These are phyloP conservation scores for Jasminum sambac DNA, from an alignment of 257 asterid genomes.

Conservation along the genomic window DNA sequence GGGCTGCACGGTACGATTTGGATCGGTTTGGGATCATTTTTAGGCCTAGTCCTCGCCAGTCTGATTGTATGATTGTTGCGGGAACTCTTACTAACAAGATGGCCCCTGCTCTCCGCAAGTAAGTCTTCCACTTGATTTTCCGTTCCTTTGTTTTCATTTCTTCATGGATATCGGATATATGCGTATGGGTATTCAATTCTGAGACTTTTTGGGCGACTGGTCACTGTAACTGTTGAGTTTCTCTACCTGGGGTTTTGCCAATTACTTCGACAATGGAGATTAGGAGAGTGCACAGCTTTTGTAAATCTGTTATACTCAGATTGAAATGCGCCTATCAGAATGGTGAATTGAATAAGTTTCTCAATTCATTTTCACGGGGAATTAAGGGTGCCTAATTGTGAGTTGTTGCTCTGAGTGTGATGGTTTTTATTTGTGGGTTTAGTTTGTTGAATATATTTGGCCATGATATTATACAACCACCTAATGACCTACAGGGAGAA, in stretches of 20 bases:
- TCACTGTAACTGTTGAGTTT: conserved; percentile 6
- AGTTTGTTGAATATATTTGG: not conserved
- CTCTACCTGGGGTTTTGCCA: conserved; percentile 11
- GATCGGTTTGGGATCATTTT: conserved; percentile 95
- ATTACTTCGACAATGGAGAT: not conserved
- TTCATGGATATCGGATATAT: not conserved
- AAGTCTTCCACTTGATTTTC: conserved; percentile 9
- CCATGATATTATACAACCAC: not conserved
- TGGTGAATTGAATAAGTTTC: not conserved
- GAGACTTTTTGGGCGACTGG: conserved; percentile 7
- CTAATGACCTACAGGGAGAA: not conserved
- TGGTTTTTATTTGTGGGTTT: not conserved
- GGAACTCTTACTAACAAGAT: conserved; percentile 91
- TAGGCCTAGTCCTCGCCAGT: conserved; percentile 96
- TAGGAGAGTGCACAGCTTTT: not conserved
- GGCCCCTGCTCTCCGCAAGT: conserved; percentile 99
- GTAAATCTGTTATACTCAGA: not conserved
- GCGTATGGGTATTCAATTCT: not conserved
- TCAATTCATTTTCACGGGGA: not conserved
- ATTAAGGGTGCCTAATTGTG: not conserved
- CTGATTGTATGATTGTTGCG: conserved; percentile 92
- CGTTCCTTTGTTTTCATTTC: not conserved
- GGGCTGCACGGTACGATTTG: conserved; percentile 94
- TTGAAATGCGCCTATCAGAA: not conserved
- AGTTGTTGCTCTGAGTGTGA: not conserved